Evolutionary conservation across 768 basidiomycete genomes (phyloP).

Genomic region (Tricholomella constricta): DNA sequence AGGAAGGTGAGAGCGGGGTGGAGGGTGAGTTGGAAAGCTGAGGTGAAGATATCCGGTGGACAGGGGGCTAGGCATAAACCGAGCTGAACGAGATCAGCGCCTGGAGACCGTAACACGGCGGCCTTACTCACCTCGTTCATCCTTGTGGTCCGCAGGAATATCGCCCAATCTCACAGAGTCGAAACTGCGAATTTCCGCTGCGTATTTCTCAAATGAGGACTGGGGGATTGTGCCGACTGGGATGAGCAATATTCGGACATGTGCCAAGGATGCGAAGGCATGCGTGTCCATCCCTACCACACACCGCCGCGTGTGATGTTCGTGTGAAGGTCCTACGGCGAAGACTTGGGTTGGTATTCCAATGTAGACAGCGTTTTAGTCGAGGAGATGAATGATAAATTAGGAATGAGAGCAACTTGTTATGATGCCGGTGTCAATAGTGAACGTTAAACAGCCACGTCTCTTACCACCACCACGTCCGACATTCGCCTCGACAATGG

Average conservation of each 20-base stretch:
- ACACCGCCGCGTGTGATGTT: conserved; percentile 8
- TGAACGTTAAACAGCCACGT: background rate
- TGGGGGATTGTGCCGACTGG: conserved; percentile 80
- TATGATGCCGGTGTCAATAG: background rate
- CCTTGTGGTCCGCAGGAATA: conserved; percentile 77
- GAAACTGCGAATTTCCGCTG: conserved; percentile 71
- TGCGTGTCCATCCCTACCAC: conserved; percentile 59
- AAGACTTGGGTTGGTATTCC: background rate
- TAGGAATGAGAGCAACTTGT: background rate
- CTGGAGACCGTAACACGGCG: background rate
- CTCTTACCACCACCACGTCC: conserved; percentile 9
- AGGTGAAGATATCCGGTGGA: conserved; percentile 84
- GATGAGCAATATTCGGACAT: conserved; percentile 81
- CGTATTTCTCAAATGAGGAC: conserved; percentile 72
- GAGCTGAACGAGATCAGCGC: conserved; percentile 49
- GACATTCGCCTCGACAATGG: conserved; percentile 12
- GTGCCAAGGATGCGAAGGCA: conserved; percentile 82
- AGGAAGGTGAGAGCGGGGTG: conserved; percentile 63
- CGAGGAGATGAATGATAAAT: background rate
- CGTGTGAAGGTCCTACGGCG: background rate
- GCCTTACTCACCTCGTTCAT: conserved; percentile 63
- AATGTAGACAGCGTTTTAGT: background rate
- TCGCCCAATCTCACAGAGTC: conserved; percentile 77
- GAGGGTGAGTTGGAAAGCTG: conserved; percentile 74
- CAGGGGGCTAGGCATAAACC: conserved; percentile 78